These are phyloP conservation scores for Colletotrichum sp. DNA, from an alignment of 2,329 filamentous ascomycete species.

Conservation along the genomic window DNA sequence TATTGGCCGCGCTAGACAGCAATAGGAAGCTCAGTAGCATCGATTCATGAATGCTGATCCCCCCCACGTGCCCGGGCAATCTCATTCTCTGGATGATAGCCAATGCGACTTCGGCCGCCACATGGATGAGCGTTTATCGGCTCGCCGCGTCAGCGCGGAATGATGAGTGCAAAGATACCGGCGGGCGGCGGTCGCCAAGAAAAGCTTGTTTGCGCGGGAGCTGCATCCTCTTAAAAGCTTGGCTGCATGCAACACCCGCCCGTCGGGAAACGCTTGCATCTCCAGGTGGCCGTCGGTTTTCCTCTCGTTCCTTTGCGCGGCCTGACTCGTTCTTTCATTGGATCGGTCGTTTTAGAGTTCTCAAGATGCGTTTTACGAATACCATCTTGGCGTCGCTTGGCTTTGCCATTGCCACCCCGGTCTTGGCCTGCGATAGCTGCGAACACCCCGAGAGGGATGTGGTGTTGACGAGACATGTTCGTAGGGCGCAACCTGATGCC, in stretches of 20 bases:
- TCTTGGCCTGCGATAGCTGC: background rate
- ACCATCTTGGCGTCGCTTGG: background rate
- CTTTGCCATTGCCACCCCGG: background rate
- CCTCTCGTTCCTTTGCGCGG: background rate
- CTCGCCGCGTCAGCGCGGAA: background rate
- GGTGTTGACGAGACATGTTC: slow-evolving; percentile 37
- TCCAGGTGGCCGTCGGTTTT: background rate
- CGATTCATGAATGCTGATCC: background rate
- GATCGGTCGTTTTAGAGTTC: background rate
- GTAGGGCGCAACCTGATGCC: slow-evolving; percentile 53
- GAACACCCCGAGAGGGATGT: slow-evolving; percentile 14
- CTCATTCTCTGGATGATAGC: background rate
- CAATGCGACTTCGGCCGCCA: background rate
- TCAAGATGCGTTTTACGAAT: background rate
- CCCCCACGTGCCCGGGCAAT: background rate
- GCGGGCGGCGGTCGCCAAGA: background rate
- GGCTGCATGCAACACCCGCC: background rate
- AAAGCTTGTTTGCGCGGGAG: background rate
- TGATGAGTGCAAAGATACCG: background rate
- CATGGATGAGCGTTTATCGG: background rate
- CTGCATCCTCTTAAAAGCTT: slow-evolving; percentile 1
- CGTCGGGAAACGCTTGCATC: background rate
- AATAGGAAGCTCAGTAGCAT: background rate
- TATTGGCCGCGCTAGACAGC: background rate
- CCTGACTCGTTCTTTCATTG: background rate